Evolutionary conservation across 352 stramenopile species (phyloP).

Genomic region (Phytophthora sansomeana): DNA sequence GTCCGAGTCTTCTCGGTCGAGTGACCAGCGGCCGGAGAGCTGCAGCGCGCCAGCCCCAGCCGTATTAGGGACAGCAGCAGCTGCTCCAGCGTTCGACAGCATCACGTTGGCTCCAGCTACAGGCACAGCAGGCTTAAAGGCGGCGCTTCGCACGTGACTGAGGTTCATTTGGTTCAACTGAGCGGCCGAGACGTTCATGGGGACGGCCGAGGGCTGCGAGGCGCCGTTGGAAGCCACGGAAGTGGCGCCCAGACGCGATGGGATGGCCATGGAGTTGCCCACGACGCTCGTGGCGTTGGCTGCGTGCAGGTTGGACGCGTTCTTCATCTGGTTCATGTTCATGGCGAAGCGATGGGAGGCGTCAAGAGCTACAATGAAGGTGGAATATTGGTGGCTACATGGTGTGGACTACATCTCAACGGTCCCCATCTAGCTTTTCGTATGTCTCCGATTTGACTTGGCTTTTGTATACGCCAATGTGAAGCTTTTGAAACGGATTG

Average conservation of each 20-base stretch:
- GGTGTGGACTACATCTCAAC: background rate
- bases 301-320: conserved; percentile 79
- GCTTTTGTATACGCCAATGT: no score
- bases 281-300: conserved; percentile 85
- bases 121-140: conserved; percentile 70
- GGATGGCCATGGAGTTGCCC: conserved; percentile 81
- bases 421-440: no score
- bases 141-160: conserved; percentile 71
- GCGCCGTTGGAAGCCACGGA: conserved; percentile 34
- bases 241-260: conserved; percentile 44
- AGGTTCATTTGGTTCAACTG: conserved; percentile 58
- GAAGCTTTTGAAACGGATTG: no score
- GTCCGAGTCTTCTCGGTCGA: conserved; percentile 89
- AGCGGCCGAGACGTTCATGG: conserved; percentile 39
- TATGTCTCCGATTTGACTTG: no score
- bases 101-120: conserved; percentile 40
- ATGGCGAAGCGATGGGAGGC: conserved; percentile 24
- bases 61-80: conserved; percentile 64
- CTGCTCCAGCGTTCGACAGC: conserved; percentile 31
- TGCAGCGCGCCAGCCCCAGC: conserved; percentile 80
- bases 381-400: conserved; percentile 14
- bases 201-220: conserved; percentile 25
- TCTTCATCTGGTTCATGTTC: conserved; percentile 52
- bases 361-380: background rate
- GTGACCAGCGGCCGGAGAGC: conserved; percentile 84